phyloP scores from a whole-genome alignment of 352 stramenopile genomes.

The Pythium chondricola region DNA sequence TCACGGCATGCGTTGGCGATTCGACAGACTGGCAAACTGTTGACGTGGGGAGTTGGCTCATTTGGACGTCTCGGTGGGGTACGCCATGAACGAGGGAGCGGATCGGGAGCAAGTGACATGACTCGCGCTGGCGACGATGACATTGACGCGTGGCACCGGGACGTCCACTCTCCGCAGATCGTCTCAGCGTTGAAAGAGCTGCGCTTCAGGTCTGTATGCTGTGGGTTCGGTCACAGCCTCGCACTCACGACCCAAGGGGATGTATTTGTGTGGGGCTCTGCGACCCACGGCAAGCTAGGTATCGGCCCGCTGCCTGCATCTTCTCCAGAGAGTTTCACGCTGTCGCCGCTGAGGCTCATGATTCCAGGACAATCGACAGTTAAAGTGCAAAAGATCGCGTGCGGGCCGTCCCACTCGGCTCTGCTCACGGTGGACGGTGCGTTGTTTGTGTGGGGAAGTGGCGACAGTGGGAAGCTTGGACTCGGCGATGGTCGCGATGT shows the following conservation, averaged over 20 bases:
- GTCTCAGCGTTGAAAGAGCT: constrained; percentile 32
- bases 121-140: constrained; percentile 17
- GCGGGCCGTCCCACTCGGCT: constrained; percentile 70
- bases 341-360: constrained; percentile 39
- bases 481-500: constrained; percentile 57
- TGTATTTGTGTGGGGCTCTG: constrained; percentile 74
- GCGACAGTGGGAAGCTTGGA: constrained; percentile 63
- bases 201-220: constrained; percentile 52
- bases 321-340: constrained; percentile 55
- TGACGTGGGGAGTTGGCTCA: constrained; percentile 63
- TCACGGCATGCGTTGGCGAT: constrained; percentile 65
- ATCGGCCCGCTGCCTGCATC: constrained; percentile 27
- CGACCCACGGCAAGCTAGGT: constrained; percentile 66
- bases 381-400: constrained; percentile 57
- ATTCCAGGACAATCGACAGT: constrained; percentile 15
- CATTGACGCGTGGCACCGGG: constrained; percentile 43
- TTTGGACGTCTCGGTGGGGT: constrained; percentile 51
- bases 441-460: constrained; percentile 70
- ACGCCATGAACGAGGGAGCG: not conserved
- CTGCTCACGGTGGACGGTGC: constrained; percentile 45
- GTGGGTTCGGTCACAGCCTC: constrained; percentile 64
- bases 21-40: constrained; percentile 55
- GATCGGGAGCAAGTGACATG: constrained; percentile 1
- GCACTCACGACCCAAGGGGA: constrained; percentile 52
- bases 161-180: constrained; percentile 37